These are phyloP conservation scores for Chamaecyparis obtusa DNA, from an alignment of 75 land plant species.

Conservation along the genomic window DNA sequence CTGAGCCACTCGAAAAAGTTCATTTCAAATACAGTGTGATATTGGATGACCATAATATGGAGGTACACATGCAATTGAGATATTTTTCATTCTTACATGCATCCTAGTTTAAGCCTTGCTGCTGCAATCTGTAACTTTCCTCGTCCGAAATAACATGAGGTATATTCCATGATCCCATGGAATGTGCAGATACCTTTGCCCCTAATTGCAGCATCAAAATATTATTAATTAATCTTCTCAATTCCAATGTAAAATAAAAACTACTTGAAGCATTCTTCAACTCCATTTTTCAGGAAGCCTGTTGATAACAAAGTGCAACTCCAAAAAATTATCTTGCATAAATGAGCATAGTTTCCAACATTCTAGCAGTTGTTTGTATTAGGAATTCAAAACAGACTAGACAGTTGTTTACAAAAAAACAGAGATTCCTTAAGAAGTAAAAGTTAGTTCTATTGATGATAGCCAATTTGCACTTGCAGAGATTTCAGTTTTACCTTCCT, in stretches of 20 bases:
- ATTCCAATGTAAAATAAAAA: not conserved
- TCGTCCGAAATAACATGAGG: slow-evolving; percentile 75
- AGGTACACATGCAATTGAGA: not conserved
- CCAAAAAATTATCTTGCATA: not conserved
- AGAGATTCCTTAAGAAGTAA: not conserved
- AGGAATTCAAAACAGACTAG: not conserved
- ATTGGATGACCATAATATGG: not conserved
- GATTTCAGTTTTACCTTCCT: slow-evolving; percentile 52
- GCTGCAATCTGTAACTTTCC: slow-evolving; percentile 47
- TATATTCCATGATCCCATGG: slow-evolving; percentile 82
- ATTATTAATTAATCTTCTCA: slow-evolving; percentile 7
- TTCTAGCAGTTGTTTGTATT: not conserved
- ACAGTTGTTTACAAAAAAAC: not conserved
- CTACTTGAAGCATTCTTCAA: not conserved
- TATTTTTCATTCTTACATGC: not conserved
- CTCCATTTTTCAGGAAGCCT: not conserved
- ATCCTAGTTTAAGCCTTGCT: slow-evolving; percentile 5
- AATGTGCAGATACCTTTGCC: slow-evolving; percentile 48
- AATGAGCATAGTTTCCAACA: not conserved
- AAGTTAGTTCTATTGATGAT: not conserved
- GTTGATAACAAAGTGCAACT: not conserved
- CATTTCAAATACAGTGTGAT: not conserved
- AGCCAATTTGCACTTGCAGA: not conserved
- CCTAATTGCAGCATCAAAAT: slow-evolving; percentile 30
- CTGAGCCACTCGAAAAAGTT: not conserved